Conservation (phyloP, 1,284 basidiomycete species). For the Ceratobasidium sp. region DNA sequence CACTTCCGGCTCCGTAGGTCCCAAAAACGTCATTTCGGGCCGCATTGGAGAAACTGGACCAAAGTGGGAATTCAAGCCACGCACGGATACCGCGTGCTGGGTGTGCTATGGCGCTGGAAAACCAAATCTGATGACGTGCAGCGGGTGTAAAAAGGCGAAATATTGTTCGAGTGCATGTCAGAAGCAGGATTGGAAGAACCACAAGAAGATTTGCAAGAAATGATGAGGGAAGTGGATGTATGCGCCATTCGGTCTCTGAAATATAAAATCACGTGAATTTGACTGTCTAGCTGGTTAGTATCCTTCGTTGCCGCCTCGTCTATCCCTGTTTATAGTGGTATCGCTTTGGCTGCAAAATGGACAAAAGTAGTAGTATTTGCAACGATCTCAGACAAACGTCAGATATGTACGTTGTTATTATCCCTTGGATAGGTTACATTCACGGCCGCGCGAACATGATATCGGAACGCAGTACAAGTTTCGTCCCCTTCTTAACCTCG, state of each 20-base stretch:
- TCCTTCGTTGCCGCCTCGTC: no score
- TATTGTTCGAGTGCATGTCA: constrained; percentile 25
- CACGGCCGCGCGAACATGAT: constrained; percentile 62
- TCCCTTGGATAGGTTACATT: no score
- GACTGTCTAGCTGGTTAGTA: no score
- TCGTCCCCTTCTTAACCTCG: constrained; percentile 67
- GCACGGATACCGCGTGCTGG: constrained; percentile 1
- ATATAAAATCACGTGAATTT: no score
- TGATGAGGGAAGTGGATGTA: no score
- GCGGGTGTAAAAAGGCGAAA: constrained; percentile 13
- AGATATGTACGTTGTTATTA: no score
- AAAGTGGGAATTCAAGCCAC: neutral
- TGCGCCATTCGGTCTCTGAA: no score
- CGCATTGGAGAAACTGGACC: neutral
- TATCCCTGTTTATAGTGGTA: no score
- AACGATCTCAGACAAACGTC: neutral
- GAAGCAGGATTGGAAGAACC: constrained; percentile 19
- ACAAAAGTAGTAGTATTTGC: no score
- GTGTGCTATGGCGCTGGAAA: neutral
- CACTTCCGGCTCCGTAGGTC: neutral
- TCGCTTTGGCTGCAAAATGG: no score
- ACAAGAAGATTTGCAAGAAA: constrained; percentile 7
- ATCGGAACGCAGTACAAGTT: constrained; percentile 80
- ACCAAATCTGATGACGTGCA: neutral
- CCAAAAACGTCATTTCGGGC: neutral